These are phyloP conservation scores for Colletotrichum cordylinicola DNA, from an alignment of 2,329 filamentous ascomycete species.

Conservation along the genomic window DNA sequence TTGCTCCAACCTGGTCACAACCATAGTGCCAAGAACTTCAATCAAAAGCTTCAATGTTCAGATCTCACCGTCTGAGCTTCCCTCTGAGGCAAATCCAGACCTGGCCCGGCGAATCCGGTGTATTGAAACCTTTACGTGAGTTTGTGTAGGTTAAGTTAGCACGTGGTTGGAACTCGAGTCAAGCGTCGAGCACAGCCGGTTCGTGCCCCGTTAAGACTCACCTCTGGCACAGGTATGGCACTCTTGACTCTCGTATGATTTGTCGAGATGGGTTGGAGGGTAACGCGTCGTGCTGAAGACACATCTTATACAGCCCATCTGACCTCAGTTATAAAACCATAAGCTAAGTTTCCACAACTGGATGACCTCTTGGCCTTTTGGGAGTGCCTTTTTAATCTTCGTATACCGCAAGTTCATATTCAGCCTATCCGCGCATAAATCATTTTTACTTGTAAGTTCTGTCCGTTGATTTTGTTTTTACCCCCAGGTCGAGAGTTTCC, in stretches of 20 bases:
- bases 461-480: fast-evolving
- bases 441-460: fast-evolving
- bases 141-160: fast-evolving
- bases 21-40: neutral
- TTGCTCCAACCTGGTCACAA: neutral
- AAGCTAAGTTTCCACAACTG: fast-evolving
- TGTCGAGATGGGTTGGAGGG: fast-evolving
- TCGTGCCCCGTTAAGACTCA: fast-evolving
- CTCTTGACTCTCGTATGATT: neutral
- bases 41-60: neutral
- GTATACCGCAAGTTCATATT: fast-evolving
- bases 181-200: fast-evolving
- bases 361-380: too few species aligned
- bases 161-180: neutral
- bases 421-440: fast-evolving
- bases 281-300: neutral
- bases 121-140: neutral
- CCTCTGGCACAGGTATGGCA: neutral
- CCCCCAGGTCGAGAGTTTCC: fast-evolving
- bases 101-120: neutral
- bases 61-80: neutral
- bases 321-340: fast-evolving
- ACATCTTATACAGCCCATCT: fast-evolving
- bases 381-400: fast-evolving
- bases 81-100: neutral